These are phyloP conservation scores for Auricularia cornea DNA, from an alignment of 768 basidiomycete species.

Conservation along the genomic window DNA sequence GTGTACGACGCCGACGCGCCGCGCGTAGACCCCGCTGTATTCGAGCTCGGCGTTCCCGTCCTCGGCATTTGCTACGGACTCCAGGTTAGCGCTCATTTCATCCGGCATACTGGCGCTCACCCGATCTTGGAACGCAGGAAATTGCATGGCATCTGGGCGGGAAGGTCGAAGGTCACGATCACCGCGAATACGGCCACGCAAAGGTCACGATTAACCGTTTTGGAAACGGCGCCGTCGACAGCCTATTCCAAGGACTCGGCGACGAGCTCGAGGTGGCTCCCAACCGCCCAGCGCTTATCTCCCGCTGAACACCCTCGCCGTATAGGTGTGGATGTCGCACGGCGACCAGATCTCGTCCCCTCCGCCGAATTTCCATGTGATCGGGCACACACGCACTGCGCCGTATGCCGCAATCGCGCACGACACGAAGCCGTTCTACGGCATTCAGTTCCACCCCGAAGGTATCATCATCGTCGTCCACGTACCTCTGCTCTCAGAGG, in stretches of 20 bases:
- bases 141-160: conserved; percentile 85
- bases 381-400: conserved; percentile 78
- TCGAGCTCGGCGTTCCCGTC: conserved; percentile 80
- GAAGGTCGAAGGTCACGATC: conserved; percentile 74
- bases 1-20: conserved; percentile 92
- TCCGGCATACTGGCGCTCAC: no score
- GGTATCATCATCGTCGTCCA: not conserved
- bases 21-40: conserved; percentile 88
- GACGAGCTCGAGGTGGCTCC: conserved; percentile 34
- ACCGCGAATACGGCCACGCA: conserved; percentile 94
- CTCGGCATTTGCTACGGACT: conserved; percentile 97
- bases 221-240: conserved; percentile 49
- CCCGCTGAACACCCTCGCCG: conserved; percentile 17
- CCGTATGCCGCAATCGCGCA: conserved; percentile 94
- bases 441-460: conserved; percentile 98
- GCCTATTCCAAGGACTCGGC: conserved; percentile 80
- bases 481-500: no score
- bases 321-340: conserved; percentile 99
- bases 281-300: no score
- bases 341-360: conserved; percentile 84
- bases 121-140: conserved; percentile 50
- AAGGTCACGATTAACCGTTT: conserved; percentile 64
- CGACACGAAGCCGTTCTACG: conserved; percentile 79
- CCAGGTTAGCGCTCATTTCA: no score
- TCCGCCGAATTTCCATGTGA: conserved; percentile 77